Conservation (phyloP, 306 rosid genomes). For the Rubus idaeus region DNA sequence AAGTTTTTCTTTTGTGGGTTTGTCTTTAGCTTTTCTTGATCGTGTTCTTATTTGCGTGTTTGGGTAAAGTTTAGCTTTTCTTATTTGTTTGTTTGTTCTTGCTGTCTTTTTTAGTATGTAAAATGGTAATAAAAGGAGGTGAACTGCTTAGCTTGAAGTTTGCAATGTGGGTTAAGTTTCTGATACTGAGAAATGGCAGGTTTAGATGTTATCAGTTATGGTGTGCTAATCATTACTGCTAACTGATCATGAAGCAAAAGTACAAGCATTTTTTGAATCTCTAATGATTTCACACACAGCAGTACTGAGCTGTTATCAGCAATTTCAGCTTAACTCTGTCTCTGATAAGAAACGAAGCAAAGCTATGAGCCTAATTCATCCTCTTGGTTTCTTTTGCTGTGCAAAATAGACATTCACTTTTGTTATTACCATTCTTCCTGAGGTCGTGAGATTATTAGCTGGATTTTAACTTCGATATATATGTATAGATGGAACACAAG, state of each 20-base stretch:
- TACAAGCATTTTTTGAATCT: background rate
- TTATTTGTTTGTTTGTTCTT: background rate
- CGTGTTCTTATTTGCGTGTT: background rate
- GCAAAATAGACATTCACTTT: background rate
- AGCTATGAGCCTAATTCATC: slow-evolving; percentile 4
- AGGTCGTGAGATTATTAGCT: background rate
- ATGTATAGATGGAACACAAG: slow-evolving; percentile 34
- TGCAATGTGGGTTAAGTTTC: background rate
- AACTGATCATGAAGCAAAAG: background rate
- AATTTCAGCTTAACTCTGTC: background rate
- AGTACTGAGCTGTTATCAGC: background rate
- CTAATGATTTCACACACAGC: background rate
- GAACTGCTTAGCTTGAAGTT: background rate
- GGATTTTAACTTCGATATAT: slow-evolving; percentile 12
- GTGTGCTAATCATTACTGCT: background rate
- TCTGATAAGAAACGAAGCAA: background rate
- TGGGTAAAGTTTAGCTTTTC: background rate
- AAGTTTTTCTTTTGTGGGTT: background rate
- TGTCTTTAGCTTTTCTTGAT: background rate
- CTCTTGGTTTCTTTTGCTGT: background rate
- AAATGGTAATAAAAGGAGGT: background rate
- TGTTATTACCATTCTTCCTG: slow-evolving; percentile 9
- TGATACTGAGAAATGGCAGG: background rate
- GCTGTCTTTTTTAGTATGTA: background rate
- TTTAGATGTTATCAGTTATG: background rate